Conservation (phyloP, 2,329 filamentous ascomycete species). For the Rhynchosporium graminicola region DNA sequence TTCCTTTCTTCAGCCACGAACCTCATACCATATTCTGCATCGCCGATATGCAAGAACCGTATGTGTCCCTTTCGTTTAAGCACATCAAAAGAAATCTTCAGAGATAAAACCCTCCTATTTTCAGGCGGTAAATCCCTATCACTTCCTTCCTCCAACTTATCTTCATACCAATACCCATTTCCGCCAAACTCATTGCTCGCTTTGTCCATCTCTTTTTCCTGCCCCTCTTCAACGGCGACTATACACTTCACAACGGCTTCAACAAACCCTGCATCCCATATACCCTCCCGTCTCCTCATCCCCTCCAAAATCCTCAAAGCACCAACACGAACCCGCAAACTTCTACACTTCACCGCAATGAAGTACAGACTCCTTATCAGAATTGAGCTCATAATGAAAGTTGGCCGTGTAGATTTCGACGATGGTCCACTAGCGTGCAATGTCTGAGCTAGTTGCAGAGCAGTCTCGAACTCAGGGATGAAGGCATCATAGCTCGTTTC, state of each 20-base stretch:
- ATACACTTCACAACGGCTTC: neutral
- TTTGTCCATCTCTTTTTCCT: neutral
- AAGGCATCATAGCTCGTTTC: neutral
- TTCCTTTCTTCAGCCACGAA: neutral
- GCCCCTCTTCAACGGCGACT: neutral
- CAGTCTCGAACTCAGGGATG: neutral
- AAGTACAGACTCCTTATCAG: slow-evolving; percentile 3
- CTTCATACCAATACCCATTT: neutral
- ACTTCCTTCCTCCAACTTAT: neutral
- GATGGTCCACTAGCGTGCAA: neutral
- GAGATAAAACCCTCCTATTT: neutral
- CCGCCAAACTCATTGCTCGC: no score
- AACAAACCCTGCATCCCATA: slow-evolving; percentile 1
- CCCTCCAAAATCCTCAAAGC: neutral
- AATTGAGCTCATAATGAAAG: neutral
- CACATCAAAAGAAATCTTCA: neutral
- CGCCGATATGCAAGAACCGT: neutral
- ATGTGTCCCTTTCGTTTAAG: neutral
- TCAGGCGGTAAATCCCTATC: neutral
- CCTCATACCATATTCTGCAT: neutral
- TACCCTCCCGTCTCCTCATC: slow-evolving; percentile 2
- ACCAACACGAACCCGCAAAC: neutral
- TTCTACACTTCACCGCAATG: neutral
- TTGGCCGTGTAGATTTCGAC: neutral
- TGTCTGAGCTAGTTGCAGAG: neutral